A percentile compares a stretch with the other conserved stretches of the same genome.
Conservation (phyloP, 164 flowering plant genomes). For the Houttuynia cordata region DNA sequence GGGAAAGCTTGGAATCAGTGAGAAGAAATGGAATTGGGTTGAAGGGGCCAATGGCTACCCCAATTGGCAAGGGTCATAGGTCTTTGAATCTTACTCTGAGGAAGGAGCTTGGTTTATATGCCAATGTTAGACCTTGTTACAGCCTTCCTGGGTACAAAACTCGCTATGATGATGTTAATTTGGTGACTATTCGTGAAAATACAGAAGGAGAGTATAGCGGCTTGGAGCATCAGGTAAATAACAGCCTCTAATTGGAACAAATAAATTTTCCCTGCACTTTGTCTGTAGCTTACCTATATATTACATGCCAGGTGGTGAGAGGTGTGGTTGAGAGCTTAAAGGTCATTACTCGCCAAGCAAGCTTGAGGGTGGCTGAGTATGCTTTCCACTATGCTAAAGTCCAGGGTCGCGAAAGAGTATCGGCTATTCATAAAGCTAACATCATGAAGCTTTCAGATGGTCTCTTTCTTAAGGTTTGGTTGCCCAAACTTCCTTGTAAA, state of each 20-base stretch:
- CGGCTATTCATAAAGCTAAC: conserved; percentile 98
- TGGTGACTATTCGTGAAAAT: conserved; percentile 90
- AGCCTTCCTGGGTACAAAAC: conserved; percentile 93
- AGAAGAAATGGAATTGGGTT: conserved; percentile 66
- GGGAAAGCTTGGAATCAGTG: conserved; percentile 95
- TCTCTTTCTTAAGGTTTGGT: conserved; percentile 75
- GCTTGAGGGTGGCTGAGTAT: conserved; percentile 93
- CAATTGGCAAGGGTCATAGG: conserved; percentile 92
- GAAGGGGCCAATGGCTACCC: conserved; percentile 99
- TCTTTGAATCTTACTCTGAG: conserved; percentile 89
- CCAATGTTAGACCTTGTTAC: conserved; percentile 90
- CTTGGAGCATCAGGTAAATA: conserved; percentile 81
- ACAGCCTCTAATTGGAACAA: background rate
- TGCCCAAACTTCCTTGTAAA: background rate
- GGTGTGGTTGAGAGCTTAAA: conserved; percentile 98
- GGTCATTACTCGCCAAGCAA: conserved; percentile 92
- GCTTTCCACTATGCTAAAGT: conserved; percentile 92
- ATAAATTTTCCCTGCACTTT: background rate
- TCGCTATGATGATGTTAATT: conserved; percentile 84
- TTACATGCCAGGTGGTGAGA: conserved; percentile 62
- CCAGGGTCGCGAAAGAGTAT: conserved; percentile 75
- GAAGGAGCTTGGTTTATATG: conserved; percentile 90
- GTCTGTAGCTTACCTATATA: background rate
- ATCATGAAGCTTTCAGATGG: conserved; percentile 99
- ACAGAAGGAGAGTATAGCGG: conserved; percentile 99